Percentiles rank a stretch among this genome's conserved stretches.
phyloP scores from a whole-genome alignment of 306 rosid species.

The Cicer arietinum region DNA sequence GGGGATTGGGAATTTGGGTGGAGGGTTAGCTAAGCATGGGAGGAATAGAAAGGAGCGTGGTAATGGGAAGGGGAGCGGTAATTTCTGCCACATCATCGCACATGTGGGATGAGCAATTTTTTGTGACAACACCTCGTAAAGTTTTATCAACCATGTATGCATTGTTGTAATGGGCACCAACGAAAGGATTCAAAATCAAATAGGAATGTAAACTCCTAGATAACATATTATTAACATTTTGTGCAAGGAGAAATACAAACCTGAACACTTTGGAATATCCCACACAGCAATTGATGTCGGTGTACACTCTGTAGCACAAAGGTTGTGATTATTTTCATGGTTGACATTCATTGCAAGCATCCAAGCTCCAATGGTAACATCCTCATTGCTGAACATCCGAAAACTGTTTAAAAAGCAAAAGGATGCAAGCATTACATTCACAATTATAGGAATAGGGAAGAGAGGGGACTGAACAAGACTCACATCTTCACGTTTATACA shows the following conservation, averaged over 20 bases:
- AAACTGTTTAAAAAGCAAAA: conserved; percentile 62
- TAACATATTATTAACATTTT: neutral
- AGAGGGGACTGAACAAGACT: neutral
- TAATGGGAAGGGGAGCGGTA: neutral
- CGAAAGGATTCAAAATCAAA: too few species aligned
- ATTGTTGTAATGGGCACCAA: too few species aligned
- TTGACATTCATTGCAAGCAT: conserved; percentile 99
- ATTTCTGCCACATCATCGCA: neutral
- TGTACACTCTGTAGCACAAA: conserved; percentile 73
- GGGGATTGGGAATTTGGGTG: too few species aligned
- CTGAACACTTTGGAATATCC: conserved; percentile 99
- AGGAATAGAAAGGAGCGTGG: too few species aligned
- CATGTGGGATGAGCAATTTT: neutral
- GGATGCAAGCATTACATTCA: conserved; percentile 26
- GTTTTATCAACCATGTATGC: neutral
- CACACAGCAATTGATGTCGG: conserved; percentile 87
- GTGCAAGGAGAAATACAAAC: conserved; percentile 52
- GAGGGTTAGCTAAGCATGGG: too few species aligned
- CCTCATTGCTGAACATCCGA: conserved; percentile 98
- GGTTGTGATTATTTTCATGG: conserved; percentile 77
- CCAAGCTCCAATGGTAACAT: conserved; percentile 98
- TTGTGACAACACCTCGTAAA: neutral
- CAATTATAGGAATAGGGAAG: neutral
- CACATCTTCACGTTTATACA: conserved; percentile 8
- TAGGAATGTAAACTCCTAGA: neutral